Base-by-base conservation (phyloP, 2,329 filamentous ascomycete genomes). In the Uncinocarpus reesii region DNA sequence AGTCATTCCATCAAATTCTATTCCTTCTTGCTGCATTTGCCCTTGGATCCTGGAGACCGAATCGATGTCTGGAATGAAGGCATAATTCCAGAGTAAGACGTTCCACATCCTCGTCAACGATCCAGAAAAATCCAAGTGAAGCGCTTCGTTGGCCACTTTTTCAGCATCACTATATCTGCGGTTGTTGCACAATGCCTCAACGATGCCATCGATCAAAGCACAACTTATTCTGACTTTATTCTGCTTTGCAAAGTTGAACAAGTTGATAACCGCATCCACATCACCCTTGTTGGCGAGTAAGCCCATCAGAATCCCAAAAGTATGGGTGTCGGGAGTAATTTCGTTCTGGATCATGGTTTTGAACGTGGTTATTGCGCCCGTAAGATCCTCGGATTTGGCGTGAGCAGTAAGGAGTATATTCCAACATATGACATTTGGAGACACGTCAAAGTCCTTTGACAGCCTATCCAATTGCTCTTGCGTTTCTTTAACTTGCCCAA, bases 321-420 rank as follows among this genome's bases (percentile, higher is more conserved):
- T 84, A 56, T 78, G 74, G 0, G 67, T 58, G 61, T 86, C 77
- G 0, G 84, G 81, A 18, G 64, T 58, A 2, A 78, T 26, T 52
- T 68, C 58, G 52, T 62, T 57, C 56, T 72, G 53, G 2, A 76
- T 50, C 61, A 92, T 73, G 7, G 74, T 66, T 15, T 80, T 72
- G 57, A 93, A 88, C 42, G 75, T 73, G 5, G 70, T 61, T 49
- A 86, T 68, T 10, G 81, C 83, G 4, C 78, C 77, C n/a, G 78
- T 71, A 36, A 85, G 75, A 59, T 92, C 79, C 41, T 78, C 73
- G 0, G 76, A 75, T 55, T 79, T 79, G 15, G 75, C 73, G 63
- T 88, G 77, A 2, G 83, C 81, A 57, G 82, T 79, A 38, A 96
- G 71, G 23, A 95, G 65, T 18, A 81, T 80, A 59, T 94, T 94